Evolutionary conservation across 176 grass and related monocot species (phyloP), one percentile per base, ranked within the genome.

Genomic region (Phoenix roebelenii): DNA sequence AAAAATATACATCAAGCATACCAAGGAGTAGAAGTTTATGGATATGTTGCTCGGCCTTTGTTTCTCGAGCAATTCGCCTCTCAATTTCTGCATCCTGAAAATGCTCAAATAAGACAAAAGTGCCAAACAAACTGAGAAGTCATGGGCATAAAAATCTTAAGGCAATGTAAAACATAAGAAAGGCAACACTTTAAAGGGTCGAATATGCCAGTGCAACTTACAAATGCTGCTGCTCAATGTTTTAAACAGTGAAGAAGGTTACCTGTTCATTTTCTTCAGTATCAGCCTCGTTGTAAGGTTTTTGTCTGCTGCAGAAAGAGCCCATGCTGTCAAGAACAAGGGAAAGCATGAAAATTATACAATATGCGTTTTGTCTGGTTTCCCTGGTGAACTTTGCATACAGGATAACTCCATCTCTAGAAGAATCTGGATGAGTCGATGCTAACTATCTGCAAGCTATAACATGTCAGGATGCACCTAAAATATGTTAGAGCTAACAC

Each of bases 21-120:
- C 93, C 93, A 55, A 91, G 93, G 67, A 97, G 84, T 60, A 91
- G 58, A 52, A 97, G 87, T 74, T 90, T 97, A 78, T 91, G 81
- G 74, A 91, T 82, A 75, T 97, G 92, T 32, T 97, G 84, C 14
- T 97, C 92, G 39, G 92, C 84, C 72, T 88, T 97, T 51, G 92
- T 88, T 67, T 88, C 92, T 76, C 85, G 78, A 71, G 73, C 77
- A 77, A 97, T 97, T 68, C 87, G 66, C 17, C 76, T 63, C 61
- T 91, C 87, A 49, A 97, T 91, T 51, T 85, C 81, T 62, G 79
- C 84, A 80, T 83, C 85, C 92, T 97, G 78, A 23, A 55, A 61
- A 50, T 44, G 49, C 59, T 28, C 0, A 52, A 7, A 15, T 58
- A 61, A 18, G 24, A 70, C 5, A 74, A 19, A 65, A 73, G 6